Conservation (phyloP, 2,329 filamentous ascomycete genomes). For the Fusarium compactum region DNA sequence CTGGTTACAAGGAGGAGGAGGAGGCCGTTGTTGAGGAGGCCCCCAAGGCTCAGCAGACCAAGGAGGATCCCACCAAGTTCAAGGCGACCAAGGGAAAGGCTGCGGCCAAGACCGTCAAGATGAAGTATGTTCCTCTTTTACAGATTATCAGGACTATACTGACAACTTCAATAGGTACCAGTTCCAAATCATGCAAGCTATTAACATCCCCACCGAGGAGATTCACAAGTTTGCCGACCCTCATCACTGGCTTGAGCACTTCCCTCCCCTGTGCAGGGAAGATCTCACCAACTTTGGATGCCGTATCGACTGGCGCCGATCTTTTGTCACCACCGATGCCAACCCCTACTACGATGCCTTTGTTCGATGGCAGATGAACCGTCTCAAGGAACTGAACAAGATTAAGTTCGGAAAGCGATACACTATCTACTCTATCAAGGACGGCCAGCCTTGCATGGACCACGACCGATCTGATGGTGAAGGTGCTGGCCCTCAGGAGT, state of each 20-base stretch:
- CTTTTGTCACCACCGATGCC: constrained; percentile 93
- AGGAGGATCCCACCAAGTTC: constrained; percentile 92
- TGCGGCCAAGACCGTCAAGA: constrained; percentile 87
- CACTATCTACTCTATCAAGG: constrained; percentile 78
- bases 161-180: constrained; percentile 68
- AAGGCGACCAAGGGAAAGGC: constrained; percentile 93
- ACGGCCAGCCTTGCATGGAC: constrained; percentile 62
- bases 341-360: constrained; percentile 98
- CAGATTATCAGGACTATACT: background rate
- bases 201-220: constrained; percentile 87
- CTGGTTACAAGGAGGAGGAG: constrained; percentile 76
- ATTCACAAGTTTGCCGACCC: constrained; percentile 95
- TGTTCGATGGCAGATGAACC: constrained; percentile 96
- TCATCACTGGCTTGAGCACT: constrained; percentile 91
- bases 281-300: constrained; percentile 88
- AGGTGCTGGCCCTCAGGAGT: constrained; percentile 82
- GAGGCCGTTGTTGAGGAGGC: constrained; percentile 62
- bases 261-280: constrained; percentile 71
- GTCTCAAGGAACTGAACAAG: constrained; percentile 88
- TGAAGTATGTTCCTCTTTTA: constrained; percentile 65
- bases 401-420: constrained; percentile 95
- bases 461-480: constrained; percentile 62
- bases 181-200: constrained; percentile 93
- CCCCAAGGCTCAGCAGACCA: constrained; percentile 72
- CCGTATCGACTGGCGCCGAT: constrained; percentile 91